Conservation (phyloP, 2,329 filamentous ascomycete genomes). For the Neofusicoccum sp. region DNA sequence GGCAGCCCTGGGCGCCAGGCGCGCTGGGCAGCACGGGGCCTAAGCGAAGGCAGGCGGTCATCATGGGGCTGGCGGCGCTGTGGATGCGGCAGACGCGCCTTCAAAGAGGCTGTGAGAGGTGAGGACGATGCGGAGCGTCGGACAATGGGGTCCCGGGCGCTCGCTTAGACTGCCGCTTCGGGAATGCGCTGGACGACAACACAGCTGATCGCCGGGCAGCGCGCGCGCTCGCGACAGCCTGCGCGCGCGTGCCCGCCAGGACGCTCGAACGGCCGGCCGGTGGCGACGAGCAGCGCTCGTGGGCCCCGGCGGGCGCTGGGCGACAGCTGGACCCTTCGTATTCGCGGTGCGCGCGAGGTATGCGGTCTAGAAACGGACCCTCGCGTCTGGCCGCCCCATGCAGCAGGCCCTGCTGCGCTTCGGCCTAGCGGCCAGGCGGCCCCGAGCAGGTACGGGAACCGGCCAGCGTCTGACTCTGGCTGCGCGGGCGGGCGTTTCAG, state of each 20-base stretch:
- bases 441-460: constrained; percentile 1
- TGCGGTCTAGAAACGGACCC: constrained; percentile 8
- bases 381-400: constrained; percentile 2
- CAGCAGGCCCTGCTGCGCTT: constrained; percentile 3
- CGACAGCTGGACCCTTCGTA: constrained; percentile 14
- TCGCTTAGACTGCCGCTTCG: constrained; percentile 9
- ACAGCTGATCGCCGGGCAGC: not conserved
- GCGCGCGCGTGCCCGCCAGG: not conserved
- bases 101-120: not conserved
- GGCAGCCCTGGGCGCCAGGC: not conserved
- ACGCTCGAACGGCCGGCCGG: not conserved
- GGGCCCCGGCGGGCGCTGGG: not conserved
- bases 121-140: not conserved
- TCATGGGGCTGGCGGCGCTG: constrained; percentile 1
- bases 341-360: not conserved
- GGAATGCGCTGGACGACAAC: constrained; percentile 10
- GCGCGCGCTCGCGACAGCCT: not conserved
- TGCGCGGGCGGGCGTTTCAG: constrained; percentile 13
- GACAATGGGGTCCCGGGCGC: constrained; percentile 8
- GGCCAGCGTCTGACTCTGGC: constrained; percentile 7
- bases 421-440: not conserved
- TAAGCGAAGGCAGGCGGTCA: not conserved
- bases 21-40: not conserved
- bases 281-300: not conserved
- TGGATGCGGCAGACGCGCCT: constrained; percentile 2